These are phyloP conservation scores for Spinellus fusiger DNA, from an alignment of 192 early-diverging fungal species.

Conservation along the genomic window DNA sequence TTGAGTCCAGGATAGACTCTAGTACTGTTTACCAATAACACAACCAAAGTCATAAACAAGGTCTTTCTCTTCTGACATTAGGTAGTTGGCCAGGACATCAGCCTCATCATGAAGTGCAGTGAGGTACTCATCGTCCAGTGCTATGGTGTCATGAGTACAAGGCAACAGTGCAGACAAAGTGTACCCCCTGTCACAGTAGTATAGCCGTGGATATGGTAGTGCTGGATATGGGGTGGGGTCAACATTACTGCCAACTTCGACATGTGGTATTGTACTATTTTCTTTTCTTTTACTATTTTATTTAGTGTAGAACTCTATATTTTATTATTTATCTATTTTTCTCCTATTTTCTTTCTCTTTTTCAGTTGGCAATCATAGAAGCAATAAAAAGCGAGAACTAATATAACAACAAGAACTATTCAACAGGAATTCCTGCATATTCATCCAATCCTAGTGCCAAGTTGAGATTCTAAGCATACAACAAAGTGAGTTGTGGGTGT, in stretches of 20 bases:
- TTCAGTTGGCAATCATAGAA: no score
- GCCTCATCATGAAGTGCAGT: constrained; percentile 20
- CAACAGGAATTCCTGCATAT: constrained; percentile 78
- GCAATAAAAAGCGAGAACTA: no score
- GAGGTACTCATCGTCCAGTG: constrained; percentile 5
- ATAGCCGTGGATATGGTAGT: background rate
- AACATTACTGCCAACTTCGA: no score
- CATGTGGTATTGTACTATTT: no score
- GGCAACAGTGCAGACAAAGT: background rate
- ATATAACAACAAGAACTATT: background rate
- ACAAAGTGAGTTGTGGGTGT: background rate
- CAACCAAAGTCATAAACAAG: constrained; percentile 28
- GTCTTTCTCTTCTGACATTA: constrained; percentile 24
- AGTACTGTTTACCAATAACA: constrained; percentile 24
- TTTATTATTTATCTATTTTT: no score
- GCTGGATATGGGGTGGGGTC: background rate
- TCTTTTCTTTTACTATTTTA: no score
- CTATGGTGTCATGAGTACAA: background rate
- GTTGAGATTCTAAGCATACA: constrained; percentile 90
- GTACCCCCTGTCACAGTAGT: background rate
- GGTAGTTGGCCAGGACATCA: constrained; percentile 20
- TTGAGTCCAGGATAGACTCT: background rate
- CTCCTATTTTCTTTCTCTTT: no score
- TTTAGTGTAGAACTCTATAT: no score
- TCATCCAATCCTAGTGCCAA: constrained; percentile 86